Evolutionary conservation across 2,329 filamentous ascomycete species (phyloP).

Genomic region (Aspergillus sp.): DNA sequence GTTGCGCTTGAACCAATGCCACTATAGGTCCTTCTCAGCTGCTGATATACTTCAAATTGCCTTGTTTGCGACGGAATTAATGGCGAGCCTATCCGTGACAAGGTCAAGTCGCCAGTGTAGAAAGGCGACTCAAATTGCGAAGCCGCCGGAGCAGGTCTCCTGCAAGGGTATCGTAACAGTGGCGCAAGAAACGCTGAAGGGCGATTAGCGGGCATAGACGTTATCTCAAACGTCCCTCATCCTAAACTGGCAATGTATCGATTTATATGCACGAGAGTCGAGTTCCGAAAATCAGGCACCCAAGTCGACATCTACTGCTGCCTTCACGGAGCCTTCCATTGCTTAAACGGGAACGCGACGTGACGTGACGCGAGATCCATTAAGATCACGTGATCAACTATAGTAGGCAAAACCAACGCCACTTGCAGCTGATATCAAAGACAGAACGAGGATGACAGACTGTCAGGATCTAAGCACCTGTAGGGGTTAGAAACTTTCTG

Average conservation of each 20-base stretch:
- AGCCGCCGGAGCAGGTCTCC: constrained; percentile 13
- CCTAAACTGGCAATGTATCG: background rate
- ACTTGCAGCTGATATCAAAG: background rate
- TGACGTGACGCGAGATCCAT: constrained; percentile 25
- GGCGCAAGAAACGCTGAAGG: constrained; percentile 15
- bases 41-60: background rate
- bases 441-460: background rate
- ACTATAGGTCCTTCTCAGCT: background rate
- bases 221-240: constrained; percentile 7
- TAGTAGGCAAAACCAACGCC: background rate
- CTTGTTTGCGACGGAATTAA: background rate
- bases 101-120: background rate
- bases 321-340: constrained; percentile 1
- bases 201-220: constrained; percentile 20
- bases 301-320: constrained; percentile 2
- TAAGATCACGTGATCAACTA: constrained; percentile 18
- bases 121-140: background rate
- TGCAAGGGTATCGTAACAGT: constrained; percentile 7
- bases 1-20: background rate
- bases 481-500: background rate
- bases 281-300: constrained; percentile 1
- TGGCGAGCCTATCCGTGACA: background rate
- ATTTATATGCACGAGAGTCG: background rate
- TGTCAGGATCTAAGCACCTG: too few relatives aligned
- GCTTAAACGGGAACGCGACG: constrained; percentile 17